Evolutionary conservation across 176 grass and related monocot species (phyloP), one percentile per base, ranked within the genome.

Genomic region (Bothriochloa decipiens): DNA sequence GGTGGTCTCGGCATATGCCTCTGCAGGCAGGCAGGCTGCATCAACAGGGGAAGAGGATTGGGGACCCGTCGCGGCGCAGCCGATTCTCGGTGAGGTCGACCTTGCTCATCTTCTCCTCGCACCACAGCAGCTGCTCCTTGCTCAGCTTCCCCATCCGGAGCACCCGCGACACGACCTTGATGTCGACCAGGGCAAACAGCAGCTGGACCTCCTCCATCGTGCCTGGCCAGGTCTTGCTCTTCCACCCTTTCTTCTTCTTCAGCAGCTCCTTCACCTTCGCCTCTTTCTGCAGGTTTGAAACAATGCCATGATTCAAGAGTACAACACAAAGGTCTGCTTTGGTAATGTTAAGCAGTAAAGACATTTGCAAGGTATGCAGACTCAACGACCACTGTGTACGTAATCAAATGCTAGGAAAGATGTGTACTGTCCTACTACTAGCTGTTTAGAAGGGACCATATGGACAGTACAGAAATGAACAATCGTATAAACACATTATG

Each of bases 61-160:
- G 96, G 53, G 91, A 96, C 7, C 65, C 85, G 32, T 96, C 96
- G 1, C 96, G 89, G 36, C 90, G 84, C 23, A 99, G 86, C 70
- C 90, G 90, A 84, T 87, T 89, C 47, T 92, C 88, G 0, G 91
- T 92, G 70, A 99, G 80, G 81, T 96, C 96, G 7, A 99, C 75
- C 87, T 99, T 99, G 79, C 96, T 96, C 96, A 99, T 96, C 88
- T 99, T 99, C 87, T 99, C 96, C 75, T 98, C 96, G 14, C 96
- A 99, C 96, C 96, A 99, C 39, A 99, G 87, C 22, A 99, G 81
- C 86, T 96, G 96, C 89, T 92, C 93, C 89, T 96, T 96, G 82
- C 93, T 96, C 26, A 99, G 86, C 50, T 91, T 85, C 11, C 49
- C 87, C 96, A 99, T 92, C 57, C 86, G 89, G 81, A 99, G 80